A percentile compares a stretch with the other conserved stretches of the same genome.
phyloP scores from a whole-genome alignment of 1,284 basidiomycete species.

The Cerrena zonata region DNA sequence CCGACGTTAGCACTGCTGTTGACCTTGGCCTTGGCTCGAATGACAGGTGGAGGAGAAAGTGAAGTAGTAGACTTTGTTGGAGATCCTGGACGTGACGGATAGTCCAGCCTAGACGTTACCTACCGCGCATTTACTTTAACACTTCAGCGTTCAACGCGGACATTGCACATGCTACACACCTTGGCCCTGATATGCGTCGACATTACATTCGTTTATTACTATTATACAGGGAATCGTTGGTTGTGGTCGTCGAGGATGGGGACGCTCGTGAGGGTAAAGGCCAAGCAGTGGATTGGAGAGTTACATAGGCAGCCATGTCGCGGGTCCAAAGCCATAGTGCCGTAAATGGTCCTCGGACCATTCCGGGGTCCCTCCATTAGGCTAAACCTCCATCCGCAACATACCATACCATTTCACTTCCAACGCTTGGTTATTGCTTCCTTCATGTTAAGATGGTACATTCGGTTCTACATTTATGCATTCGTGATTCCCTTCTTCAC shows the following conservation, averaged over 20 bases:
- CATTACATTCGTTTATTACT: slow-evolving; percentile 17
- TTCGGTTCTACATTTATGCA: neutral
- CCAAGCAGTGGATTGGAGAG: neutral
- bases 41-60: slow-evolving; percentile 28
- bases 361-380: neutral
- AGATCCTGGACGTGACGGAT: slow-evolving; percentile 38
- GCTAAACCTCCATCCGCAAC: neutral
- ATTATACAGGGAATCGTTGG: no score
- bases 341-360: neutral
- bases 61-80: slow-evolving; percentile 44
- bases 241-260: no score
- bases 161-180: slow-evolving; percentile 17
- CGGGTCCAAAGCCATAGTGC: neutral
- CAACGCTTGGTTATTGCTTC: neutral
- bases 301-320: neutral
- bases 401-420: neutral
- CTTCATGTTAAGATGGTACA: neutral
- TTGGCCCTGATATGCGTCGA: slow-evolving; percentile 26
- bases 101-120: slow-evolving; percentile 32
- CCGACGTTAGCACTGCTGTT: slow-evolving; percentile 46
- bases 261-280: no score
- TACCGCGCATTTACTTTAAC: slow-evolving; percentile 16
- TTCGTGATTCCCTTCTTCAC: slow-evolving; percentile 40
- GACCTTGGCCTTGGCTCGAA: slow-evolving; percentile 56
- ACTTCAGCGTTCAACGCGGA: slow-evolving; percentile 2